Percentiles rank a stretch among this genome's conserved stretches.
Evolutionary conservation across 2,329 filamentous ascomycete genomes (phyloP).

Genomic region (Emmonsiellopsis sp.): DNA sequence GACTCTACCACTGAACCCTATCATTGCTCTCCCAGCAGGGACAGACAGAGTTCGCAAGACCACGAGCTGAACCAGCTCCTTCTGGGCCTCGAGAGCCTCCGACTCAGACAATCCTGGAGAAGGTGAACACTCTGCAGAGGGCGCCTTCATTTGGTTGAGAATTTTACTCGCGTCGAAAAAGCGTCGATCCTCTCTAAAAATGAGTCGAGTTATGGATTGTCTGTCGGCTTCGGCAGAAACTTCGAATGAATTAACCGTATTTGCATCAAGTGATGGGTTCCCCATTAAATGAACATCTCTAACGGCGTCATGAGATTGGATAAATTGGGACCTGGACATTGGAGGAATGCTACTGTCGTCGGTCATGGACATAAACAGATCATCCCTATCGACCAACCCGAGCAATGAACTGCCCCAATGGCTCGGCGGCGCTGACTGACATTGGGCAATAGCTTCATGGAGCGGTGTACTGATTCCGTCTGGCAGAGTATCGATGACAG

Average conservation of each 20-base stretch:
- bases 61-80: conserved; percentile 76
- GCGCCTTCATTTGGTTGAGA: conserved; percentile 73
- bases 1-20: conserved; percentile 78
- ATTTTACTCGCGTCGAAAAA: conserved; percentile 77
- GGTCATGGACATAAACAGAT: conserved; percentile 60
- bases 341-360: conserved; percentile 32
- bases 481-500: conserved; percentile 71
- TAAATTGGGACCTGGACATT: conserved; percentile 22
- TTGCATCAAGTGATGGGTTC: conserved; percentile 37
- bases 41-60: conserved; percentile 83
- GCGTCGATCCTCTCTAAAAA: conserved; percentile 86
- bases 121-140: conserved; percentile 66
- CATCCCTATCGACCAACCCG: conserved; percentile 68
- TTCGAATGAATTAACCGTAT: conserved; percentile 52
- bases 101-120: conserved; percentile 74
- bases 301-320: conserved; percentile 54
- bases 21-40: conserved; percentile 73
- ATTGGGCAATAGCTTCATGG: conserved; percentile 73
- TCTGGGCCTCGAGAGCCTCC: conserved; percentile 83
- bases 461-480: conserved; percentile 73
- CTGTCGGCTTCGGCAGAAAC: conserved; percentile 77
- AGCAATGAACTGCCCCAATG: conserved; percentile 65
- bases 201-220: conserved; percentile 68
- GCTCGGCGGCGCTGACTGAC: conserved; percentile 70
- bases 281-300: conserved; percentile 76